Evolutionary conservation across 2,329 filamentous ascomycete genomes (phyloP).

Genomic region (Ascocoryne sarcoides): DNA sequence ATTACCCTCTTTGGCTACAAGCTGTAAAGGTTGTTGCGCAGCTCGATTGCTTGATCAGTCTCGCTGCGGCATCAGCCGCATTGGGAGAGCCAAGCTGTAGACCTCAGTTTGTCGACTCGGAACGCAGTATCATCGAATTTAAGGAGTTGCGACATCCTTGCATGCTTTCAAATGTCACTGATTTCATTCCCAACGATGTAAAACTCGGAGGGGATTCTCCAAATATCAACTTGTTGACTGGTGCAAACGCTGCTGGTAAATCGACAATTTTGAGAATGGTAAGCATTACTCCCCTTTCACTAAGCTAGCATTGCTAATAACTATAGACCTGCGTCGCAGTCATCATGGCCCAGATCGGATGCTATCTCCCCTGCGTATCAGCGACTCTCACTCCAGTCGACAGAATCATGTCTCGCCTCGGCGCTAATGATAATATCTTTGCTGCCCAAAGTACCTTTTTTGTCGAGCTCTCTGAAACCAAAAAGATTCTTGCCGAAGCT

Average conservation of each 20-base stretch:
- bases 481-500: conserved; percentile 93
- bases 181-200: conserved; percentile 96
- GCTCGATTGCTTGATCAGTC: conserved; percentile 87
- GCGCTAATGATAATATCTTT: conserved; percentile 98
- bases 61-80: conserved; percentile 78
- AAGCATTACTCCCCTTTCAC: conserved; percentile 27
- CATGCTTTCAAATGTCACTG: conserved; percentile 78
- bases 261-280: conserved; percentile 94
- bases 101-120: conserved; percentile 76
- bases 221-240: conserved; percentile 86
- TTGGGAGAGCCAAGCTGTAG: conserved; percentile 83
- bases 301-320: conserved; percentile 10
- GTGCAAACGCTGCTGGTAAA: conserved; percentile 95
- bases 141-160: conserved; percentile 89
- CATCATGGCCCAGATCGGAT: conserved; percentile 95
- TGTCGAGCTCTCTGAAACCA: conserved; percentile 92
- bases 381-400: conserved; percentile 85
- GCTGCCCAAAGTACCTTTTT: conserved; percentile 97
- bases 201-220: conserved; percentile 70
- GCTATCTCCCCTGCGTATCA: conserved; percentile 75
- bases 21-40: conserved; percentile 88
- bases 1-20: conserved; percentile 77
- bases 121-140: conserved; percentile 84
- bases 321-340: conserved; percentile 80
- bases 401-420: conserved; percentile 96